Percentiles rank a stretch among this genome's conserved stretches.
phyloP scores from a whole-genome alignment of 2,329 filamentous ascomycete genomes.

The Diaporthe eres region DNA sequence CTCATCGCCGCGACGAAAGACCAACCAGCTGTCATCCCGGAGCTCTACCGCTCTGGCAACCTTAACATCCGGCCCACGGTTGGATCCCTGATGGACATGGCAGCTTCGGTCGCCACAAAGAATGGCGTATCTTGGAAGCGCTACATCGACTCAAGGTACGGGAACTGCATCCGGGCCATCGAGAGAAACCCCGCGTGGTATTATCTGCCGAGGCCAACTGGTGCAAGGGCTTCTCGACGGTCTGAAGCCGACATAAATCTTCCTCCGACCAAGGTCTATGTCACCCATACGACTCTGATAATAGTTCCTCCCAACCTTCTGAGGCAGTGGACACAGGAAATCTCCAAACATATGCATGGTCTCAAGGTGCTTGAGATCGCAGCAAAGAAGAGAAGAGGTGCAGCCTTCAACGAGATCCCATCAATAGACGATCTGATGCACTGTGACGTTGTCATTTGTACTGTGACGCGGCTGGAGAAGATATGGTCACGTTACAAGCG shows the following conservation, averaged over 20 bases:
- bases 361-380: conserved; percentile 75
- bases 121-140: conserved; percentile 79
- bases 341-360: conserved; percentile 79
- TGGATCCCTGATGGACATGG: conserved; percentile 81
- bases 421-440: conserved; percentile 68
- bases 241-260: conserved; percentile 44
- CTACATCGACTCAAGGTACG: conserved; percentile 69
- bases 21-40: conserved; percentile 76
- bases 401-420: conserved; percentile 67
- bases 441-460: conserved; percentile 85
- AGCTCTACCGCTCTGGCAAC: conserved; percentile 65
- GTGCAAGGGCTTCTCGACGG: conserved; percentile 55
- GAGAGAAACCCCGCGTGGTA: conserved; percentile 72
- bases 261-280: conserved; percentile 66
- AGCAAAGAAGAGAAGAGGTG: conserved; percentile 51
- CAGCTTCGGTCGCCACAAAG: conserved; percentile 76
- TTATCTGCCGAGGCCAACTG: conserved; percentile 62
- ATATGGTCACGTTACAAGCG: conserved; percentile 63
- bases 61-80: conserved; percentile 60
- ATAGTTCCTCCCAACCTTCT: conserved; percentile 88
- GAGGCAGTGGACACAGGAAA: conserved; percentile 87
- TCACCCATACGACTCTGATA: conserved; percentile 80
- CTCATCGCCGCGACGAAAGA: conserved; percentile 82
- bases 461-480: conserved; percentile 79
- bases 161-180: conserved; percentile 68